Base-by-base conservation (phyloP, 1,139 yeast genomes). In the Blastobotrys ciferrii region DNA sequence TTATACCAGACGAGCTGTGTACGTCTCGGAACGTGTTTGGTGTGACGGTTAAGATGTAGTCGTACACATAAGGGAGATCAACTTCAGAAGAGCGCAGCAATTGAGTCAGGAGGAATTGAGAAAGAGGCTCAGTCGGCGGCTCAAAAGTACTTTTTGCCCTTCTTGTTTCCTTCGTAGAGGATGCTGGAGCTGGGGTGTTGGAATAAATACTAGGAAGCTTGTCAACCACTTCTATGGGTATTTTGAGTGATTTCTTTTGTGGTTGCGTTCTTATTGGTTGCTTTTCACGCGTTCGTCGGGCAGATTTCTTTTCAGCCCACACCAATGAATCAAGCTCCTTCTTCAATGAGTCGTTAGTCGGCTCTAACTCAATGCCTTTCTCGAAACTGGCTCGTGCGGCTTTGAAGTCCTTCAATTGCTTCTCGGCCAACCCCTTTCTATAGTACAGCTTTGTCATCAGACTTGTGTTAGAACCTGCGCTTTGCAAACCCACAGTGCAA, bases 361-460 rank as follows among this genome's bases (percentile, higher is more conserved):
- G 75, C 45, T 82, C 87, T 2, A 75, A 38, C 3, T 56, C 52
- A 19, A 82, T 60, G 0, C 80, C 86, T 13, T 61, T 56, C 15
- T 66, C 57, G 43, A 78, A 73, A n/a, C 71, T 58, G 2, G 51
- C 53, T 12, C 57, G 57, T 0, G 84, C 78, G 1, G 65, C 60
- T 2, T 55, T 53, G 1, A 58, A 44, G 2, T 69, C 63, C 1
- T 70, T 67, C 42, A 74, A 59, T 1, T 70, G 69, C 28, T 67
- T 64, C 40, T 72, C 63, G 0, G 84, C 81, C 2, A 73, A 50
- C 0, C 84, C 83, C 48, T 73, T 70, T 45, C 96, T 71, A 71
- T 77, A 86, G 3, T 72, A 62, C 1, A 86, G 65, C 61, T 87
- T 87, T 4, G 75, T 66, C 38, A 58, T 59, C 0, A 78, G 68